These are phyloP conservation scores for Phaeotremella skinneri DNA, from an alignment of 768 basidiomycete genomes.

Conservation along the genomic window DNA sequence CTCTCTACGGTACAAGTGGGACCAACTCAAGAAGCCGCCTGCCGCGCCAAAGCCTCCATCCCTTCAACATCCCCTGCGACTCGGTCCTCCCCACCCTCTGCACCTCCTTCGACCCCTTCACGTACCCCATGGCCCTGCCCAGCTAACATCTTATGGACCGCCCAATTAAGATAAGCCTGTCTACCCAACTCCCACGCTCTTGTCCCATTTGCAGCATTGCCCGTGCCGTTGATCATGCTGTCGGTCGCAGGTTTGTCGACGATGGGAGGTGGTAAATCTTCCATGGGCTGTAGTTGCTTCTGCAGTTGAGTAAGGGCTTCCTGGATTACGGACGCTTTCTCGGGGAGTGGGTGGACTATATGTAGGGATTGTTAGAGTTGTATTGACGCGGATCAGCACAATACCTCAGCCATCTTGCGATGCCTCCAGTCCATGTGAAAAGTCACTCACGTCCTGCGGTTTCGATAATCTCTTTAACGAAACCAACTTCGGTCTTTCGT, in stretches of 20 bases:
- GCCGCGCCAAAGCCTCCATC: neutral
- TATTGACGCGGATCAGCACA: neutral
- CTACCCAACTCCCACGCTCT: slow-evolving; percentile 76
- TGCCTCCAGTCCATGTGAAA: neutral
- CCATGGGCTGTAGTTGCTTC: slow-evolving; percentile 56
- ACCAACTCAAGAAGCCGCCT: neutral
- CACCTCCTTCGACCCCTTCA: neutral
- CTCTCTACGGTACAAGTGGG: too few species aligned
- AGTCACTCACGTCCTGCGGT: slow-evolving; percentile 38
- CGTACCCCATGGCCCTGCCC: neutral
- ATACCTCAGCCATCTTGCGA: too few species aligned
- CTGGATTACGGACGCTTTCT: slow-evolving; percentile 12
- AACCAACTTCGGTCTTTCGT: slow-evolving; percentile 44
- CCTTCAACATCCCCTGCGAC: neutral
- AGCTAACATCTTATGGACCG: slow-evolving; percentile 59
- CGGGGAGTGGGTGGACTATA: slow-evolving; percentile 16
- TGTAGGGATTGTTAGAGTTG: neutral
- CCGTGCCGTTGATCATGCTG: slow-evolving; percentile 37
- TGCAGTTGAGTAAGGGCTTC: slow-evolving; percentile 54
- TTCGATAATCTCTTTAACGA: slow-evolving; percentile 36
- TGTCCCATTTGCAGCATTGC: slow-evolving; percentile 56
- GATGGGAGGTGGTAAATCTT: slow-evolving; percentile 54
- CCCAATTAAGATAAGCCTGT: slow-evolving; percentile 77
- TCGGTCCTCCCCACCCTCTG: neutral
- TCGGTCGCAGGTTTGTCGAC: slow-evolving; percentile 49